These are phyloP conservation scores for Oryza australiensis DNA, from an alignment of 176 grass and related monocot species.

Conservation along the genomic window DNA sequence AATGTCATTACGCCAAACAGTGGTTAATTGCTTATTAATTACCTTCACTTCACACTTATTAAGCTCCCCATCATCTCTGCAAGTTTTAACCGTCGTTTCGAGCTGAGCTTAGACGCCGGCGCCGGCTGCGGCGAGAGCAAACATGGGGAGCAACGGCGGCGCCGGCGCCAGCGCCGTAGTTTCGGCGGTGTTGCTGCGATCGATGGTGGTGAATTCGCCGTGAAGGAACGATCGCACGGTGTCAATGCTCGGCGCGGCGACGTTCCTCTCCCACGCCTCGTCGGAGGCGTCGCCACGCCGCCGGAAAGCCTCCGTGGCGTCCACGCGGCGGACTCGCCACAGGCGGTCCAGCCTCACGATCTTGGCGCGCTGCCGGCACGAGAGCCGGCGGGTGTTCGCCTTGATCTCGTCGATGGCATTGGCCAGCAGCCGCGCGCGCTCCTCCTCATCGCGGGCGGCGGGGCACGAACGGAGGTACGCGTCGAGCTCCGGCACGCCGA, in stretches of 20 bases:
- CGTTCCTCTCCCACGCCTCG: conserved; percentile 46
- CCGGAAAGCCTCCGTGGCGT: conserved; percentile 54
- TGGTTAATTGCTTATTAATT: neutral
- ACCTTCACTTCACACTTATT: neutral
- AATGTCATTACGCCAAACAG: neutral
- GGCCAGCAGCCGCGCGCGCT: neutral
- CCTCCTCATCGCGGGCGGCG: neutral
- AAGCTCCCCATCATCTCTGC: neutral
- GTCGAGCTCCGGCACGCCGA: conserved; percentile 12
- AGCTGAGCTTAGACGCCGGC: neutral
- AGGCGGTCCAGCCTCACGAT: neutral
- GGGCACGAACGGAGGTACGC: neutral
- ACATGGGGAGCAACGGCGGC: neutral
- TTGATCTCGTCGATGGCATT: neutral
- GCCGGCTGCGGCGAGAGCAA: neutral
- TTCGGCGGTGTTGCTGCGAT: neutral
- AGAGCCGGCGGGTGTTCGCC: conserved; percentile 42
- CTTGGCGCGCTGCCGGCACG: conserved; percentile 11
- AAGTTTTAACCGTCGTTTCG: neutral
- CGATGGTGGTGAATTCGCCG: neutral
- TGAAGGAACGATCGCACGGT: conserved; percentile 45
- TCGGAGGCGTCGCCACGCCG: neutral
- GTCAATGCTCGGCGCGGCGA: conserved; percentile 41
- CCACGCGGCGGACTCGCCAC: neutral
- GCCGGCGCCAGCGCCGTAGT: neutral